Percentiles rank a stretch among this genome's conserved stretches.
Conservation (phyloP, 2,329 filamentous ascomycete species). For the Geosmithia flava region DNA sequence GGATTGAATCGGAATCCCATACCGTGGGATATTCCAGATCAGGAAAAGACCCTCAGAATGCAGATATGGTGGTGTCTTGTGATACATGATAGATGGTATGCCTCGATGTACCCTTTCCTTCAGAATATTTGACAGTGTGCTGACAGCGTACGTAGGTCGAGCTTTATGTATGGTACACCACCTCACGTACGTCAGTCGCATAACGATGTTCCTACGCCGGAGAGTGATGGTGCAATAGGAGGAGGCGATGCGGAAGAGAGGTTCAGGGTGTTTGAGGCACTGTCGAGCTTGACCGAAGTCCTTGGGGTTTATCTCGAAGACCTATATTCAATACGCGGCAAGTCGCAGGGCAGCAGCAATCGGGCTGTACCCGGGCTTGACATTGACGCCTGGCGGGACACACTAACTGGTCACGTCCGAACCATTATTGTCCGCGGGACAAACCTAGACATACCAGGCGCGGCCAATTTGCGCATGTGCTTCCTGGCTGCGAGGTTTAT, state of each 20-base stretch:
- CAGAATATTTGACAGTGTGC: neutral
- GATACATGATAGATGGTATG: constrained; percentile 42
- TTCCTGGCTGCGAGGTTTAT: constrained; percentile 36
- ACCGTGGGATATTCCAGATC: constrained; percentile 36
- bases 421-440: constrained; percentile 28
- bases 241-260: constrained; percentile 10
- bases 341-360: constrained; percentile 6
- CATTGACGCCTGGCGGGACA: constrained; percentile 31
- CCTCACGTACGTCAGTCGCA: constrained; percentile 23
- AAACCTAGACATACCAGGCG: constrained; percentile 26
- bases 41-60: constrained; percentile 37
- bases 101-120: neutral
- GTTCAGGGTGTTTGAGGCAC: constrained; percentile 28
- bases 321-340: constrained; percentile 20
- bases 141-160: constrained; percentile 20
- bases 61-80: constrained; percentile 44
- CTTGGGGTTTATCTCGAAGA: constrained; percentile 16
- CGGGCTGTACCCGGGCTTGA: constrained; percentile 21
- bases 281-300: constrained; percentile 29
- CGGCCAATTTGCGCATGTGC: constrained; percentile 36
- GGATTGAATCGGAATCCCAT: constrained; percentile 40
- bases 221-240: constrained; percentile 17
- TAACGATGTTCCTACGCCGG: constrained; percentile 34
- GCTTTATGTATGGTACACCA: constrained; percentile 1
- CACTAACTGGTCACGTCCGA: constrained; percentile 21